Evolutionary conservation across 305 asterid genomes (phyloP).

Genomic region (Euphrasia arctica): DNA sequence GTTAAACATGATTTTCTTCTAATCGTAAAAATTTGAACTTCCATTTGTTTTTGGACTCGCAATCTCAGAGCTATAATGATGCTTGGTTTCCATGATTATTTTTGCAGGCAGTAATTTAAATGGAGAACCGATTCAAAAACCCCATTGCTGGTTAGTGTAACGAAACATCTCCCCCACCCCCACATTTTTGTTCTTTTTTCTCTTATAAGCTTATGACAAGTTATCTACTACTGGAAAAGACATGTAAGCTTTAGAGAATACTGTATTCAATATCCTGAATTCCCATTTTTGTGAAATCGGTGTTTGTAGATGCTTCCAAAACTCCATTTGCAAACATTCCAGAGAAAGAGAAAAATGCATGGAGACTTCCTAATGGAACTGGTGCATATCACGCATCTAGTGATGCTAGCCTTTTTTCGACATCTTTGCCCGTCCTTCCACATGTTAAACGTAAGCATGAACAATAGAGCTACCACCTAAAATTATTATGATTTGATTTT

Average conservation of each 20-base stretch:
- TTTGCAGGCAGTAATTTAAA: conserved; percentile 42
- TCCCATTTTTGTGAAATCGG: not conserved
- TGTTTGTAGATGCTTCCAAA: conserved; percentile 40
- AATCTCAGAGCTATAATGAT: not conserved
- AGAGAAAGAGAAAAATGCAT: conserved; percentile 46
- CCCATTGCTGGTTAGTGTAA: conserved; percentile 35
- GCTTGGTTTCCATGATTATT: not conserved
- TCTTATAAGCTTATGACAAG: conserved; percentile 12
- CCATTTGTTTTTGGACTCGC: not conserved
- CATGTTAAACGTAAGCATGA: conserved; percentile 58
- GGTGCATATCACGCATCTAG: conserved; percentile 47
- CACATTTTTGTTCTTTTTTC: not conserved
- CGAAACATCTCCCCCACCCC: not conserved
- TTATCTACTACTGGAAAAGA: conserved; percentile 31
- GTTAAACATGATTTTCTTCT: not conserved
- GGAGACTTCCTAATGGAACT: conserved; percentile 50
- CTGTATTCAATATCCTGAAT: conserved; percentile 13
- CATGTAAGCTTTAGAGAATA: conserved; percentile 26
- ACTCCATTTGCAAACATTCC: conserved; percentile 33
- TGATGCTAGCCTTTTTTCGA: conserved; percentile 84
- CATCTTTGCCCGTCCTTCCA: conserved; percentile 75
- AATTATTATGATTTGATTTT: not conserved
- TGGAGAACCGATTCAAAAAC: conserved; percentile 44
- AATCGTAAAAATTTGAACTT: not conserved
- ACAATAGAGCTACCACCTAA: conserved; percentile 9